Evolutionary conservation across 2,329 filamentous ascomycete species (phyloP), one percentile per base, ranked within the genome.

Genomic region (Penicillium sp.): DNA sequence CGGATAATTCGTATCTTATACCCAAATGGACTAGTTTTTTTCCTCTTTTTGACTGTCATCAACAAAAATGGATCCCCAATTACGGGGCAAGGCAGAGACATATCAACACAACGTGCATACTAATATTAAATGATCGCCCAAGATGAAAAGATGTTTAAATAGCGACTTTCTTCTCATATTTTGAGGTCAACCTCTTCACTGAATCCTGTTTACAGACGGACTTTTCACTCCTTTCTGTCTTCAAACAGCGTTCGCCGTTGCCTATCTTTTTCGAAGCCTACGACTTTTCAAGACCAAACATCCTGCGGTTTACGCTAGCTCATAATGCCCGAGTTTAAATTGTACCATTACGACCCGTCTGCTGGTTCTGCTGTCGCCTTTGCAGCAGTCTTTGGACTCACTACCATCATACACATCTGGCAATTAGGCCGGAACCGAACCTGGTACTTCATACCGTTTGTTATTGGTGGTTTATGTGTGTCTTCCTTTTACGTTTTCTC

Each of bases 361-460:
- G 21, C 21, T 8, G 41, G 33, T 3, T 42, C 59, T 17, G 62
- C 61, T n/a, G 9, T 61, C 15, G 42, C 59, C 1, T 58, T 65
- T 47, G 51, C 59, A 6, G 59, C 51, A 19, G 58, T 81, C 74
- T 69, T 70, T 49, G 52, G 45, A 3, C 61, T 59, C 5, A 60
- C 58, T 5, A 57, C 65, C 0, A 49, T 58, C 2, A 25, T 47
- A n/a, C 66, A 63, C 41, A 38, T 38, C 12, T 63, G 55, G 39
- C 62, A 66, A 41, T 44, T 68, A 36, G 31, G 57, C 31, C 55
- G 54, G 21, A 56, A 59, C 27, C 58, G 59, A 49, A 63, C 59
- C 36, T 66, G 66, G 59, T 68, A 66, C 53, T 66, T 66, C 48
- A 64, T 57, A 23, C 62, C 72, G 76, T 80, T 83, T 60, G 72